Conservation (phyloP, 1,284 basidiomycete genomes). For the Stygiomarasmius scandens region DNA sequence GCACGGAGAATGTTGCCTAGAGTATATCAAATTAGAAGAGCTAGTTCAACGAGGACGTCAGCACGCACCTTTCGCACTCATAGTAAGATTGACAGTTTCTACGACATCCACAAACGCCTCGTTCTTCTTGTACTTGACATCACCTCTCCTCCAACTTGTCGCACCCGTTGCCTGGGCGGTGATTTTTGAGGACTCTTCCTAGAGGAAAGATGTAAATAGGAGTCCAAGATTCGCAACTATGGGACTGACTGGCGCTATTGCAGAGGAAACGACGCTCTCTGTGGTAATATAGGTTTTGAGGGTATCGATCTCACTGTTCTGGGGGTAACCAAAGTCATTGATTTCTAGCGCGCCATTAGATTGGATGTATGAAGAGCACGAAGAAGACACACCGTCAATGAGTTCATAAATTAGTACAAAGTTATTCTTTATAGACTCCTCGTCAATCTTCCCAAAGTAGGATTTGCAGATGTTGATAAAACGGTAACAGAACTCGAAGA, state of each 20-base stretch:
- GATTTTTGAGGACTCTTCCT: conserved; percentile 97
- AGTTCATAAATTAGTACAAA: conserved; percentile 97
- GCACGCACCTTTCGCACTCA: conserved; percentile 90
- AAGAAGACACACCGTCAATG: conserved; percentile 73
- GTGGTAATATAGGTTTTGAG: conserved; percentile 98
- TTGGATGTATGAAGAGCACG: not conserved
- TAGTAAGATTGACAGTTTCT: conserved; percentile 93
- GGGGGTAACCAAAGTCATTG: conserved; percentile 99
- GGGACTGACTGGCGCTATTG: conserved; percentile 72
- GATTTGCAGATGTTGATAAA: conserved; percentile 92
- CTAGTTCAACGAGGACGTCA: no score
- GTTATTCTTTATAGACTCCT: conserved; percentile 98
- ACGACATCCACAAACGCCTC: conserved; percentile 98
- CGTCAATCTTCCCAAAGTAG: conserved; percentile 98
- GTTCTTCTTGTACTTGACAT: conserved; percentile 98
- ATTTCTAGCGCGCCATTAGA: conserved; percentile 67
- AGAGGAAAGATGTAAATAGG: not conserved
- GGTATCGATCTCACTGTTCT: conserved; percentile 97
- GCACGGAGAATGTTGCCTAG: conserved; percentile 90
- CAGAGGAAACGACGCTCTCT: conserved; percentile 89
- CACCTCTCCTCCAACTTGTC: conserved; percentile 90
- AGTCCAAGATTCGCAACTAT: not conserved
- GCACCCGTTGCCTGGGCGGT: conserved; percentile 95
- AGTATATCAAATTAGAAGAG: no score
- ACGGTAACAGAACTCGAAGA: conserved; percentile 97